phyloP scores from a whole-genome alignment of 2,329 filamentous ascomycete genomes.

The Ceratocystis eucalypticola region DNA sequence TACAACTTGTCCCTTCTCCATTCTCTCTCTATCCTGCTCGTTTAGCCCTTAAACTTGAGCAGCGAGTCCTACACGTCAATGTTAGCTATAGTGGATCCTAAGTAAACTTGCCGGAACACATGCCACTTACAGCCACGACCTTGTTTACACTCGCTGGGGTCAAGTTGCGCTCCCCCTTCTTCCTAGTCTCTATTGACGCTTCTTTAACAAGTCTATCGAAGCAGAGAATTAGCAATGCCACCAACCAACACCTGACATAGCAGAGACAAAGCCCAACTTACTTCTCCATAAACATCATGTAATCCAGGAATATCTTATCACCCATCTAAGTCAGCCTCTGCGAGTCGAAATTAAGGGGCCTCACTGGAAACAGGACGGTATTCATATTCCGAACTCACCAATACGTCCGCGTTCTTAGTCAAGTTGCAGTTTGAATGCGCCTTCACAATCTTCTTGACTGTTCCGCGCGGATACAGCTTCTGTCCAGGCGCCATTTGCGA shows the following conservation, averaged over 20 bases:
- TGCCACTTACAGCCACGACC: conserved; percentile 52
- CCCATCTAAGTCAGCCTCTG: not conserved
- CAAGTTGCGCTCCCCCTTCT: conserved; percentile 57
- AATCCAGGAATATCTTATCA: conserved; percentile 65
- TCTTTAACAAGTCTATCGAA: conserved; percentile 58
- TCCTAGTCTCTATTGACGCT: conserved; percentile 61
- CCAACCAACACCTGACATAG: not conserved
- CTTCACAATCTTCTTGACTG: conserved; percentile 80
- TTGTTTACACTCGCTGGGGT: conserved; percentile 66
- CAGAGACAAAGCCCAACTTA: conserved; percentile 25
- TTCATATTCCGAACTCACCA: conserved; percentile 37
- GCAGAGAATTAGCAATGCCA: not conserved
- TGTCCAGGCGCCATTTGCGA: conserved; percentile 45
- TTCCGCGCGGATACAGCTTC: conserved; percentile 71
- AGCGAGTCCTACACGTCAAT: conserved; percentile 41
- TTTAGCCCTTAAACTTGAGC: conserved; percentile 54
- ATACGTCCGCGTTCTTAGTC: conserved; percentile 73
- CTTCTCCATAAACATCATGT: conserved; percentile 66
- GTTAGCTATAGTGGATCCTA: conserved; percentile 1
- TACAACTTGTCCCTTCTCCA: not conserved
- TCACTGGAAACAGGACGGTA: not conserved
- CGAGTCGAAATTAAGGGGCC: not conserved
- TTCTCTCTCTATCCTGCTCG: not conserved
- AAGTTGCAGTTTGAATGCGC: conserved; percentile 69
- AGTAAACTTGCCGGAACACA: not conserved